Conservation (phyloP, 768 basidiomycete genomes). For the Psilocybe tampanensis region DNA sequence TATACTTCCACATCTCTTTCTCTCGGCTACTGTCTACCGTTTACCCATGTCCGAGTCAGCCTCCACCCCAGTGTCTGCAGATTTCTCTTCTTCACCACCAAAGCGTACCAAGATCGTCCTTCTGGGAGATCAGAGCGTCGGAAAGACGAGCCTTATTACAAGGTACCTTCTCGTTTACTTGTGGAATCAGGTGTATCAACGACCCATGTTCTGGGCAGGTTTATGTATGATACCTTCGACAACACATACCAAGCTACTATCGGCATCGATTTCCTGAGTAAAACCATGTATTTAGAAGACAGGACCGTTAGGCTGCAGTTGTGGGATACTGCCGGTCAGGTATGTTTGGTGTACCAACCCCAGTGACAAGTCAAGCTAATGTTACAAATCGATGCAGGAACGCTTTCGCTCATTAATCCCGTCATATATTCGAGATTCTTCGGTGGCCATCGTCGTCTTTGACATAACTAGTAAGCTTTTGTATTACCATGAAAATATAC, state of each 20-base stretch:
- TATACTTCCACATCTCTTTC: conserved; percentile 1
- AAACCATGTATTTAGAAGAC: conserved; percentile 99
- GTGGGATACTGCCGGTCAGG: conserved; percentile 99
- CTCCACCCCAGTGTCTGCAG: conserved; percentile 72
- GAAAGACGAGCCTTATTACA: conserved; percentile 98
- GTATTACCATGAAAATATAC: background rate
- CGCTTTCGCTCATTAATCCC: conserved; percentile 97
- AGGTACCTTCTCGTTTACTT: conserved; percentile 52
- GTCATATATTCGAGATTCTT: conserved; percentile 98
- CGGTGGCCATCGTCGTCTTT: conserved; percentile 97
- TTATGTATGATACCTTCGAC: conserved; percentile 99
- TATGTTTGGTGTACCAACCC: conserved; percentile 30
- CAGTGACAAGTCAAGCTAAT: too few relatives aligned
- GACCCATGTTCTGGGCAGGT: conserved; percentile 45
- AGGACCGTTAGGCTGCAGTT: conserved; percentile 95
- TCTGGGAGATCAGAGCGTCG: conserved; percentile 96
- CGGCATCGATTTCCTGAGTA: conserved; percentile 98
- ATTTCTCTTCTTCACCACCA: conserved; percentile 86
- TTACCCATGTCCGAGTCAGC: conserved; percentile 42
- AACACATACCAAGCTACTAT: conserved; percentile 99
- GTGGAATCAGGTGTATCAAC: conserved; percentile 7
- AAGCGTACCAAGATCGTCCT: conserved; percentile 97
- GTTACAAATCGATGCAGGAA: conserved; percentile 55
- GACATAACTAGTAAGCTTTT: conserved; percentile 90
- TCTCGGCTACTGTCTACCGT: background rate